Base-by-base conservation (phyloP, 805 yeast species). In the Monosporozyma aquatica region DNA sequence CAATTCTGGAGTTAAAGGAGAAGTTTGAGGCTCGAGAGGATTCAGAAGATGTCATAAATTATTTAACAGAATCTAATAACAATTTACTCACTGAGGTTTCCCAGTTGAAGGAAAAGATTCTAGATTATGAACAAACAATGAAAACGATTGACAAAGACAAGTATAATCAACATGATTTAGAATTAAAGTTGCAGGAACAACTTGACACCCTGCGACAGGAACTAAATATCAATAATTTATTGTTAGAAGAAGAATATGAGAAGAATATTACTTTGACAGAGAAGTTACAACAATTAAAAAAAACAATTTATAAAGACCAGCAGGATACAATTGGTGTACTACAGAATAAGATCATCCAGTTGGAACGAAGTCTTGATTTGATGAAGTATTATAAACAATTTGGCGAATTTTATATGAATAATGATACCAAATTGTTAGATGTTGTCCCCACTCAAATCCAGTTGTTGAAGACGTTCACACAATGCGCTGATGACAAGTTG, bases 101-200 rank as follows among this genome's bases (percentile, higher is more conserved):
- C 0, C 43, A 46, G 3, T 52, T 75, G n/a, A 57, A 62, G 21
- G 44, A 47, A 4, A 66, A 72, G 2, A 53, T 78, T 0, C 52
- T 59, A 1, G 78, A 74, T 30, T 54, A 75, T 18, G 43, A 44
- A 17, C 11, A 6, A 9, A 17, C n/a, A 13, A 36, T 17, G 1
- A 8, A 24, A 7, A 5, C 6, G 15, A 14, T 27, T 6, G n/a
- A 37, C 11, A 15, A 24, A n/a, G 8, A n/a, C 2, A 20, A 27
- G 20, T 13, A 29, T 7, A 27, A 7, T 18, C n/a, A 25, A 14
- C 21, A 26, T 6, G 26, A 25, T 3, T 9, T 7, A 3, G 26
- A 23, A 7, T 13, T 9, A 7, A 24, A 30, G 4, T 9, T 41
- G 9, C 34, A 38, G 14, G 20, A 14, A 4, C 17, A 33, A 15